Percentiles rank a stretch among this genome's conserved stretches.
phyloP scores from a whole-genome alignment of 257 asterid species.

The Vinca minor region DNA sequence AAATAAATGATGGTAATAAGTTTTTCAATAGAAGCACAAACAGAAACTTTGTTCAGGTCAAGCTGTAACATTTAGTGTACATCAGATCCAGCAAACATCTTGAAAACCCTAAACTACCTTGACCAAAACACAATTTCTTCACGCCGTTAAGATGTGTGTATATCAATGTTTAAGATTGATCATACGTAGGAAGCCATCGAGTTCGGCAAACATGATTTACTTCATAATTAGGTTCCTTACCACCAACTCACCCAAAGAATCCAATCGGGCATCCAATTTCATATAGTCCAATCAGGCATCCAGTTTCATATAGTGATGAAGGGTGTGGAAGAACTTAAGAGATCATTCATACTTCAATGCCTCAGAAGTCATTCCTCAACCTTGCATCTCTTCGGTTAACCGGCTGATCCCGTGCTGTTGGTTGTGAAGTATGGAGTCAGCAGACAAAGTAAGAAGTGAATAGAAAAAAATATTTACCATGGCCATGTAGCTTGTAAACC shows the following conservation, averaged over 20 bases:
- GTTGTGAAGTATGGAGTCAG: slow-evolving; percentile 97
- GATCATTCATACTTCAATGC: slow-evolving; percentile 99
- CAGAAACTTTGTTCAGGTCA: slow-evolving; percentile 25
- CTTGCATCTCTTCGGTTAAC: slow-evolving; percentile 78
- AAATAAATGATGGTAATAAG: slow-evolving; percentile 2
- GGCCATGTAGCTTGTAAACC: slow-evolving; percentile 99
- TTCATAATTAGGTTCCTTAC: slow-evolving; percentile 83
- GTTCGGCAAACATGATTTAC: slow-evolving; percentile 72
- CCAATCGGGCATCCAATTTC: slow-evolving; percentile 82
- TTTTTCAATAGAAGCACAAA: slow-evolving; percentile 22
- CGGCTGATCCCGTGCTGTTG: slow-evolving; percentile 90
- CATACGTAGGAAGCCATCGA: slow-evolving; percentile 52
- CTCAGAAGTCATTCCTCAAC: slow-evolving; percentile 99
- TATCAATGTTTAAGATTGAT: slow-evolving; percentile 41
- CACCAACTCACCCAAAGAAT: slow-evolving; percentile 84
- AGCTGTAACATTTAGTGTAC: slow-evolving; percentile 24
- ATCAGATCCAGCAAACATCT: slow-evolving; percentile 28
- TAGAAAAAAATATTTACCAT: slow-evolving; percentile 96
- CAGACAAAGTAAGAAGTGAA: slow-evolving; percentile 66
- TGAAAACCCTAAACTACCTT: slow-evolving; percentile 43
- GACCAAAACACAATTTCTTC: slow-evolving; percentile 47
- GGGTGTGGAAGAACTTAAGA: slow-evolving; percentile 99
- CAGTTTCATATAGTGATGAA: slow-evolving; percentile 84
- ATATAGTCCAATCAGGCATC: too few species aligned
- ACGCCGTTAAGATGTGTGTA: slow-evolving; percentile 36